Percentiles rank a stretch among this genome's conserved stretches.
phyloP scores from a whole-genome alignment of 1,284 basidiomycete species.

The Earliella scabrosa region DNA sequence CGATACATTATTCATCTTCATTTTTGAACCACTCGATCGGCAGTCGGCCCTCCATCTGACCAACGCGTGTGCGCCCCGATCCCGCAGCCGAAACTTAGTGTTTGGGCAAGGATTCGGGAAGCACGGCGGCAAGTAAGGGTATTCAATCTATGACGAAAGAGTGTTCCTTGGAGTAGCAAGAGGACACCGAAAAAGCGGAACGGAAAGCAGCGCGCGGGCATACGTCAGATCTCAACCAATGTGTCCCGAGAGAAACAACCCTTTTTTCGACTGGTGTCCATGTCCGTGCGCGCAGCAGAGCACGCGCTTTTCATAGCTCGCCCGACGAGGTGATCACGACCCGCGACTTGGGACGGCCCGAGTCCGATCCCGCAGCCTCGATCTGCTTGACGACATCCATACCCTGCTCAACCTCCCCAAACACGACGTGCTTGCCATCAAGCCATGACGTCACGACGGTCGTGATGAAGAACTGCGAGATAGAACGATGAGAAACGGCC shows the following conservation, averaged over 20 bases:
- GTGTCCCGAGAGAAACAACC: not conserved
- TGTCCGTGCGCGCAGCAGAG: not conserved
- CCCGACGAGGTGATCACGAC: conserved; percentile 75
- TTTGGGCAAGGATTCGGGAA: not conserved
- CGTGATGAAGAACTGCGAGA: conserved; percentile 81
- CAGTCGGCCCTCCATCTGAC: not conserved
- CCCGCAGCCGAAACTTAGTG: too few relatives aligned
- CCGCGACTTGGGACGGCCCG: conserved; percentile 54
- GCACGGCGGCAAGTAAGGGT: not conserved
- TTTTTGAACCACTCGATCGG: not conserved
- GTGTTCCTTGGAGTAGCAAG: not conserved
- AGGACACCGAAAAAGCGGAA: not conserved
- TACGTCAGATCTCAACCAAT: not conserved
- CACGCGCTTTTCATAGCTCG: conserved; percentile 16
- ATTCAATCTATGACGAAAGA: not conserved
- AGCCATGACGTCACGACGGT: conserved; percentile 82
- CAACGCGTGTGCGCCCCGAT: too few relatives aligned
- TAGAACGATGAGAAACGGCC: not conserved
- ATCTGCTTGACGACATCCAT: conserved; percentile 79
- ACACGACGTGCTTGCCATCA: conserved; percentile 82
- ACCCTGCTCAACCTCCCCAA: conserved; percentile 83
- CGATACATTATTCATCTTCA: not conserved
- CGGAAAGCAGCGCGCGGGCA: too few relatives aligned
- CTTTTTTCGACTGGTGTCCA: not conserved
- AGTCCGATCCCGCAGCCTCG: conserved; percentile 64